Conservation (phyloP, 2,329 filamentous ascomycete species). For the Penicillium sp. region DNA sequence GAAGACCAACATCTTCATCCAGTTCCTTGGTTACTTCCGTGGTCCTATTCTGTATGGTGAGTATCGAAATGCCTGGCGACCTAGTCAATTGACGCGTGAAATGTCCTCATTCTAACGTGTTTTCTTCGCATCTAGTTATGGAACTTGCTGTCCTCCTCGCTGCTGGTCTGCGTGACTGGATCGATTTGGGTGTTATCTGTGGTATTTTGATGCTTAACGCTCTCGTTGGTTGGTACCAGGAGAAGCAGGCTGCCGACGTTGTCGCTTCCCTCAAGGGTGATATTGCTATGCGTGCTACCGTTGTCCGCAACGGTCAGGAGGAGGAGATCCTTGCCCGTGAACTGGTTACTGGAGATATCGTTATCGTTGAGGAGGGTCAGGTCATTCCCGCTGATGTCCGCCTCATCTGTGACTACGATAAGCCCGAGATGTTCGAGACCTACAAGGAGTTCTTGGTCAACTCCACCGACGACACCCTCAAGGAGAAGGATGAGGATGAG, state of each 20-base stretch:
- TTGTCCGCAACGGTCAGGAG: slow-evolving; percentile 67
- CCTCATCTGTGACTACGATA: slow-evolving; percentile 71
- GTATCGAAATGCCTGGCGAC: slow-evolving; percentile 28
- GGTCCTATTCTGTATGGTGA: slow-evolving; percentile 76
- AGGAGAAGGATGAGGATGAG: slow-evolving; percentile 52
- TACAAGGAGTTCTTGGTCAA: slow-evolving; percentile 64
- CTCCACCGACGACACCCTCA: slow-evolving; percentile 61
- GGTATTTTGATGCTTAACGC: slow-evolving; percentile 75
- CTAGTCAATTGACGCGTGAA: slow-evolving; percentile 2
- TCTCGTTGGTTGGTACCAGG: slow-evolving; percentile 76
- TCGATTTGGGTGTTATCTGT: slow-evolving; percentile 75
- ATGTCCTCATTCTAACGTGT: slow-evolving; percentile 8
- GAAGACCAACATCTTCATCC: slow-evolving; percentile 73
- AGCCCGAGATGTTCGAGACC: slow-evolving; percentile 65
- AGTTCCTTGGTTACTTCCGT: slow-evolving; percentile 74
- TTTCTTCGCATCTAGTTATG: slow-evolving; percentile 54
- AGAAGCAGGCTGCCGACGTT: slow-evolving; percentile 77
- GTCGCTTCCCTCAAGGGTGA: slow-evolving; percentile 74
- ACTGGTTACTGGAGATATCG: slow-evolving; percentile 74
- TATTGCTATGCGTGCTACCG: slow-evolving; percentile 71
- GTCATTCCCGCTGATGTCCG: slow-evolving; percentile 69
- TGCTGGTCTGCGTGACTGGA: slow-evolving; percentile 73
- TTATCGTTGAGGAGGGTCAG: slow-evolving; percentile 70
- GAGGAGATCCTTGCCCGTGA: slow-evolving; percentile 70
- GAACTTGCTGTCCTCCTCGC: slow-evolving; percentile 73